These are phyloP conservation scores for Cladophialophora yegresii DNA, from an alignment of 2,329 filamentous ascomycete genomes.

Conservation along the genomic window DNA sequence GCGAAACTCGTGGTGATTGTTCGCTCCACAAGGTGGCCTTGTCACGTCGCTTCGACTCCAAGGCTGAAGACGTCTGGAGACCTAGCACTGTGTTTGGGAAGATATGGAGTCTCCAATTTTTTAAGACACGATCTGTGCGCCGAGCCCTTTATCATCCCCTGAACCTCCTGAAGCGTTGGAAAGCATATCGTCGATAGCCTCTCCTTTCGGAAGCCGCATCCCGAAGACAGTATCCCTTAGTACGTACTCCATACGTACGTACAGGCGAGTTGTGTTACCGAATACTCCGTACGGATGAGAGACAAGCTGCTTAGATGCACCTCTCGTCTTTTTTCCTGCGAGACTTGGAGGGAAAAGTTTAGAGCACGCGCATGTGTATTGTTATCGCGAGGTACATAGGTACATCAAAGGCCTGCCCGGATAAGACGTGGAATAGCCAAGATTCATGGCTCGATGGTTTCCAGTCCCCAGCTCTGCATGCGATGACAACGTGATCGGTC, in stretches of 20 bases:
- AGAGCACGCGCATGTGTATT: neutral
- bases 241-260: too few relatives aligned
- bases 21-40: neutral
- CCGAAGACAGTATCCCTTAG: neutral
- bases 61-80: conserved; percentile 5
- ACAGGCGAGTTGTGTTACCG: too few relatives aligned
- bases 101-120: conserved; percentile 8
- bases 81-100: neutral
- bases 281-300: neutral
- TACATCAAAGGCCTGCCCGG: neutral
- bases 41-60: neutral
- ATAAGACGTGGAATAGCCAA: neutral
- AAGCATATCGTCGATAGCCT: neutral
- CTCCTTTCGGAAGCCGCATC: conserved; percentile 4
- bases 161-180: conserved; percentile 6
- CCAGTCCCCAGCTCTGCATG: neutral
- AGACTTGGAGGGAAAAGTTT: neutral
- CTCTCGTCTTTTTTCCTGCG: neutral
- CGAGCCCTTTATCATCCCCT: neutral
- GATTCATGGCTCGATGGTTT: neutral
- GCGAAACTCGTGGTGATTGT: conserved; percentile 8
- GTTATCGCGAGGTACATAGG: conserved; percentile 6
- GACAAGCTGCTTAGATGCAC: conserved; percentile 2
- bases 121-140: conserved; percentile 2
- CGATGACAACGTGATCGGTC: neutral